A percentile compares a stretch with the other conserved stretches of the same genome.
Evolutionary conservation across 176 grass and related monocot species (phyloP).

Genomic region (Avena atlantica): DNA sequence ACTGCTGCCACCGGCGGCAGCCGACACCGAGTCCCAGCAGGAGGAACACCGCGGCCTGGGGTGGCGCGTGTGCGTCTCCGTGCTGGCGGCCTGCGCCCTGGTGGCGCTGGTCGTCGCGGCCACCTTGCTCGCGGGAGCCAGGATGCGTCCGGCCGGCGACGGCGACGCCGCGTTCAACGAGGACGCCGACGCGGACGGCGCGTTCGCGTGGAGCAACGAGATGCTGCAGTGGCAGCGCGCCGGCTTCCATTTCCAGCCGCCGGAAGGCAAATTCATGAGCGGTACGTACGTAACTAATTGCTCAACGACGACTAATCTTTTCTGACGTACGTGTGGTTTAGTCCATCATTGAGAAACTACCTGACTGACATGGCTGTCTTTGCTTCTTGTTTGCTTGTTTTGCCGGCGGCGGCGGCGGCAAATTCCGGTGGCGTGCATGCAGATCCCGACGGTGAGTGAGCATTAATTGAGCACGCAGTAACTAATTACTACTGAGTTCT

Average conservation of each 20-base stretch:
- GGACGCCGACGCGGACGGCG: background rate
- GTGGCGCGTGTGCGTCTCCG: background rate
- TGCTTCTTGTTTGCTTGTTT: background rate
- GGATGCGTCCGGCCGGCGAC: background rate
- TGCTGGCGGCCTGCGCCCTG: background rate
- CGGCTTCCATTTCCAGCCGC: constrained; percentile 67
- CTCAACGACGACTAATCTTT: background rate
- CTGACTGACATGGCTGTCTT: background rate
- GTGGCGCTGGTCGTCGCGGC: background rate
- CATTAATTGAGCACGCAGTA: too few species aligned
- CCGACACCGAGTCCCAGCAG: too few species aligned
- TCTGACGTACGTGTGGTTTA: background rate
- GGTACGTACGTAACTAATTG: background rate
- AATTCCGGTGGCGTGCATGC: background rate
- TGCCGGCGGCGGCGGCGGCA: background rate
- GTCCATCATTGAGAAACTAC: too few species aligned
- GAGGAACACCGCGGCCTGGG: too few species aligned
- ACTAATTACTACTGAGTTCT: too few species aligned
- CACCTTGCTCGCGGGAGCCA: background rate
- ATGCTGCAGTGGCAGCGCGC: constrained; percentile 71
- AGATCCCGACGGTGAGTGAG: constrained; percentile 3
- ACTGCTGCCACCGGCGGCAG: too few species aligned
- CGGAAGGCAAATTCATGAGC: constrained; percentile 66
- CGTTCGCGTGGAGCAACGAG: constrained; percentile 52
- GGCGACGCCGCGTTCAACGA: background rate